These are phyloP conservation scores for Lachancea lanzarotensis DNA, from an alignment of 805 yeast species.

Conservation along the genomic window DNA sequence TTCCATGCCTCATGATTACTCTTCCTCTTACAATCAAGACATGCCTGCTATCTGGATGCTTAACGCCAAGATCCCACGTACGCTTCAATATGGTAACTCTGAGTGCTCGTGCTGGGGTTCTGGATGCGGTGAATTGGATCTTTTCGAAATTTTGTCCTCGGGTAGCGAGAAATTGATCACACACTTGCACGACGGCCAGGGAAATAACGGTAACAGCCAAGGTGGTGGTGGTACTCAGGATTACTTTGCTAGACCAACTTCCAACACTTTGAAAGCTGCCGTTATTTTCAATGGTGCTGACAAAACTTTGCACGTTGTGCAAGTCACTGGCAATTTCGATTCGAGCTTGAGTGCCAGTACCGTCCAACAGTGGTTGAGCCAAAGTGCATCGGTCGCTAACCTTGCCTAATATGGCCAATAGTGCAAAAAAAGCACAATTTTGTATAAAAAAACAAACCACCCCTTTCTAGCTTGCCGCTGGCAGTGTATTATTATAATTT, in stretches of 20 bases:
- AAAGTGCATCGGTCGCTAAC: constrained; percentile 44
- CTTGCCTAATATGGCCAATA: constrained; percentile 10
- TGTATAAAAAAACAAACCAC: neutral
- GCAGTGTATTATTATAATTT: constrained; percentile 7
- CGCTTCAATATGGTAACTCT: constrained; percentile 81
- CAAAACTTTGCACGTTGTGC: constrained; percentile 47
- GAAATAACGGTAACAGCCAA: constrained; percentile 44
- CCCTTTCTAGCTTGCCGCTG: neutral
- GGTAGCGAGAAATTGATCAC: constrained; percentile 73
- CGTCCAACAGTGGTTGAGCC: constrained; percentile 52
- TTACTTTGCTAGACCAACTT: constrained; percentile 81
- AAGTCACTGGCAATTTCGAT: constrained; percentile 54
- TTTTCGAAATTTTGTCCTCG: constrained; percentile 76
- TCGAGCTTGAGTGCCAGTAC: constrained; percentile 48
- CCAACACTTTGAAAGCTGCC: constrained; percentile 78
- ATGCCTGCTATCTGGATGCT: constrained; percentile 98
- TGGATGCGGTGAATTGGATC: constrained; percentile 97
- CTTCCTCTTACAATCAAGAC: constrained; percentile 58
- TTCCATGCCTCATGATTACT: constrained; percentile 74
- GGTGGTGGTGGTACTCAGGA: constrained; percentile 89
- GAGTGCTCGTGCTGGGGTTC: constrained; percentile 93
- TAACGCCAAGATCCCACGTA: constrained; percentile 94
- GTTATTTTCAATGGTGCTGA: constrained; percentile 59
- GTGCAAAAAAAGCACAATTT: neutral
- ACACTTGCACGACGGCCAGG: constrained; percentile 82